Conservation (phyloP, 2,329 filamentous ascomycete species). For the Paraconiothyrium brasiliense region DNA sequence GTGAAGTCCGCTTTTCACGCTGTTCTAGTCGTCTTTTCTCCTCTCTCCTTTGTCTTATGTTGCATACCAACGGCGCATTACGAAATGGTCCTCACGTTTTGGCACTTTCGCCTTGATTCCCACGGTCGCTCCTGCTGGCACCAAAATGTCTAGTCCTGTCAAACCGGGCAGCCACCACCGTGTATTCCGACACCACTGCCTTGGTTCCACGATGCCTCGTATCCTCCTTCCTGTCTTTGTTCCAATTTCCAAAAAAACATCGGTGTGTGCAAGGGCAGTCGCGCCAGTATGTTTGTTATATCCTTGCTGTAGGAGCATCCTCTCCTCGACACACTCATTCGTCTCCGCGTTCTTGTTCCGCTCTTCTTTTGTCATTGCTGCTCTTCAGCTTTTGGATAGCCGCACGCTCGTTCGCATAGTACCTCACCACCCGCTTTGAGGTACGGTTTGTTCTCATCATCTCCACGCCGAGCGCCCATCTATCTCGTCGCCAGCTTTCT, state of each 20-base stretch:
- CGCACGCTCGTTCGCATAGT: constrained; percentile 43
- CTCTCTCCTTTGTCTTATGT: neutral
- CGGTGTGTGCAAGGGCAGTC: constrained; percentile 30
- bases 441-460: constrained; percentile 27
- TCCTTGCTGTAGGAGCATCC: constrained; percentile 23
- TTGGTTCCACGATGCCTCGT: constrained; percentile 10
- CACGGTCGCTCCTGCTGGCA: neutral
- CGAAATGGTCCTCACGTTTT: neutral
- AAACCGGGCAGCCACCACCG: neutral
- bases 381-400: constrained; percentile 51
- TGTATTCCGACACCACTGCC: constrained; percentile 1
- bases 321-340: constrained; percentile 47
- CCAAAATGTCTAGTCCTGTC: neutral
- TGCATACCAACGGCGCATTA: neutral
- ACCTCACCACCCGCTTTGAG: constrained; percentile 42
- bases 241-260: constrained; percentile 25
- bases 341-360: constrained; percentile 49
- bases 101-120: neutral
- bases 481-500: neutral
- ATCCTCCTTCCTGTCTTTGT: constrained; percentile 17
- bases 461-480: neutral
- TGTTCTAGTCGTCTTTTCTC: neutral
- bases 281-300: constrained; percentile 36
- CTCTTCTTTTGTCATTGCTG: constrained; percentile 51
- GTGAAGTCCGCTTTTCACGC: neutral